A percentile compares a stretch with the other conserved stretches of the same genome.
Evolutionary conservation across 169 alveolate genomes (phyloP).

Genomic region (Cryptosporidium ubiquitum): DNA sequence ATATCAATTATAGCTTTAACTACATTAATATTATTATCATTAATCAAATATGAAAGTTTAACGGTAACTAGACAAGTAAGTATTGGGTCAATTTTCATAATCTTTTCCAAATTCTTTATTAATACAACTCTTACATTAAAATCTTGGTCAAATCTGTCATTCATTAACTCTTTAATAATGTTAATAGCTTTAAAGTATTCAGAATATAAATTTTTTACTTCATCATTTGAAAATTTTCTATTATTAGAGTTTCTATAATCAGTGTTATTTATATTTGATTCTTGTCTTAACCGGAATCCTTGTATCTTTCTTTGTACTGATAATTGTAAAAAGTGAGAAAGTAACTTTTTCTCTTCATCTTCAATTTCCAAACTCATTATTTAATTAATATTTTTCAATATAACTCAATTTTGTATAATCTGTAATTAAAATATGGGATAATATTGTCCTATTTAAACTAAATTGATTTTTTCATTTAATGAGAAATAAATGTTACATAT

Average conservation of each 20-base stretch:
- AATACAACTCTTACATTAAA: slow-evolving; percentile 14
- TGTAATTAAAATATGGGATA: not conserved
- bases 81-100: slow-evolving; percentile 34
- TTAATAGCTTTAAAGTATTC: slow-evolving; percentile 39
- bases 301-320: slow-evolving; percentile 44
- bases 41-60: not conserved
- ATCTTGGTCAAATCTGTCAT: slow-evolving; percentile 57
- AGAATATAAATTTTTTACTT: not conserved
- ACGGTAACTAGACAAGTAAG: slow-evolving; percentile 10
- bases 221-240: slow-evolving; percentile 3
- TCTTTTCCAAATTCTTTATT: slow-evolving; percentile 24
- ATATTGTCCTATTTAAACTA: not conserved
- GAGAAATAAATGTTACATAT: not conserved
- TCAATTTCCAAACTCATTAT: slow-evolving; percentile 15
- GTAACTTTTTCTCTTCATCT: not conserved
- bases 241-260: not conserved
- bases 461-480: not conserved
- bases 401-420: not conserved
- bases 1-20: slow-evolving; percentile 34
- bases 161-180: not conserved
- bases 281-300: slow-evolving; percentile 4
- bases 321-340: slow-evolving; percentile 27
- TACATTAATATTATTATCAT: slow-evolving; percentile 42
- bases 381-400: not conserved
- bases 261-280: not conserved